These are phyloP conservation scores for Fusarium sp. DNA, from an alignment of 2,329 filamentous ascomycete species.

Conservation along the genomic window DNA sequence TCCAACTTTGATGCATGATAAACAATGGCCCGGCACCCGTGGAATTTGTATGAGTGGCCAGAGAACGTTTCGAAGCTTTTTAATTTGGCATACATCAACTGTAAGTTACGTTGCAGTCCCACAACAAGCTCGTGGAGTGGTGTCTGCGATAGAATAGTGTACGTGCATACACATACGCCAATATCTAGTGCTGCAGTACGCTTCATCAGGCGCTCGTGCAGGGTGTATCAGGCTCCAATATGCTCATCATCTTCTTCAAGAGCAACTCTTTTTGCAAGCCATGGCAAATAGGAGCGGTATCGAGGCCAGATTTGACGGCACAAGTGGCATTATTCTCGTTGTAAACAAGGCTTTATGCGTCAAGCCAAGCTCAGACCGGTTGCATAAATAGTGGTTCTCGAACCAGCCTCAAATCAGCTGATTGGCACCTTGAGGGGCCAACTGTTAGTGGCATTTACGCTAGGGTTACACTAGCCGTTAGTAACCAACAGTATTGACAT, in stretches of 20 bases:
- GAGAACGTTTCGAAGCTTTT: not conserved
- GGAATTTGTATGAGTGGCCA: not conserved
- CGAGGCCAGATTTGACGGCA: no score
- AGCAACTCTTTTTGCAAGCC: not conserved
- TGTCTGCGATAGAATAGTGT: not conserved
- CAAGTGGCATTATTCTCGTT: not conserved
- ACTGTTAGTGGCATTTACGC: not conserved
- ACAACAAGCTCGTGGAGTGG: not conserved
- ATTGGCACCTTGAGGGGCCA: not conserved
- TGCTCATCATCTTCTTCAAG: not conserved
- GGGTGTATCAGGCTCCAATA: not conserved
- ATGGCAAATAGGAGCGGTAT: no score
- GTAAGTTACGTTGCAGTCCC: not conserved
- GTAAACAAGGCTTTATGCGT: not conserved
- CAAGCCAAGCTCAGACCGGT: not conserved
- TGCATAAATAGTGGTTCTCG: not conserved
- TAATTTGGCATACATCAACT: not conserved
- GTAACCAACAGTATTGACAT: not conserved
- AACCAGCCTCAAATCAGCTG: not conserved
- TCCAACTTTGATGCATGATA: not conserved
- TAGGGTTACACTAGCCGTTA: not conserved
- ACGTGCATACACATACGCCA: accelerated
- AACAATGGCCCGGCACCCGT: not conserved
- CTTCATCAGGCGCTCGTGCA: not conserved
- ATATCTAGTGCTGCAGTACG: accelerated